Evolutionary conservation across 73 alveolate genomes (phyloP), one percentile per base, ranked within the genome.

Genomic region (Paramecium pentaurelia): DNA sequence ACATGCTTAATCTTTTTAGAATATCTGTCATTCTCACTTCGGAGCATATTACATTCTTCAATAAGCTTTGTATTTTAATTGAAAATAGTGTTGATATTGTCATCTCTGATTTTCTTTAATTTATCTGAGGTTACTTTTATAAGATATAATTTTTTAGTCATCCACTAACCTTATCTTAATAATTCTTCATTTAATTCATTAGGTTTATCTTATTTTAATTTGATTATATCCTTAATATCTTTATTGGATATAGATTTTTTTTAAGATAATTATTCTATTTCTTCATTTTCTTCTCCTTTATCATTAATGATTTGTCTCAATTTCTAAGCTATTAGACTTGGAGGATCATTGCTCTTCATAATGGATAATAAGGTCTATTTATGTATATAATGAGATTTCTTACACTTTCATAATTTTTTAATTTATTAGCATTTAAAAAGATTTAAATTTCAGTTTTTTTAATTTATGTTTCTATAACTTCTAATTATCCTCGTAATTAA

Each of bases 161-260:
- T 89, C 94, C 94, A 89, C 77, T 83, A 71, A 12, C 94, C 94
- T 71, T 89, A 89, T 45, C 94, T 70, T 71, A 89, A 71, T 30
- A 89, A 83, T 14, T 89, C 94, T 71, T 89, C 94, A 73, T 89
- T 89, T 16, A 89, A 59, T 47, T 89, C 94, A 71, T 89, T 89
- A 27, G 94, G 94, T 89, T 89, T 89, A 32, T 89, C 94, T 89
- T 89, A 27, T 71, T 89, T 89, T 49, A 89, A 51, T 51, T 89
- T 89, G 0, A 89, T 89, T 11, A 89, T 89, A 14, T 89, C 94
- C 28, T 89, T 89, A 71, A 89, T 89, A 71, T 89, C 94, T 45
- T 89, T 83, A 71, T 89, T 83, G 25, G 88, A 89, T 28, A 71
- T 89, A 3, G 71, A 40, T 47, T 68, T 83, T 34, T 89, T 89